Evolutionary conservation across 192 early-diverging fungal genomes (phyloP).

Genomic region (Jimgerdemannia lactiflua): DNA sequence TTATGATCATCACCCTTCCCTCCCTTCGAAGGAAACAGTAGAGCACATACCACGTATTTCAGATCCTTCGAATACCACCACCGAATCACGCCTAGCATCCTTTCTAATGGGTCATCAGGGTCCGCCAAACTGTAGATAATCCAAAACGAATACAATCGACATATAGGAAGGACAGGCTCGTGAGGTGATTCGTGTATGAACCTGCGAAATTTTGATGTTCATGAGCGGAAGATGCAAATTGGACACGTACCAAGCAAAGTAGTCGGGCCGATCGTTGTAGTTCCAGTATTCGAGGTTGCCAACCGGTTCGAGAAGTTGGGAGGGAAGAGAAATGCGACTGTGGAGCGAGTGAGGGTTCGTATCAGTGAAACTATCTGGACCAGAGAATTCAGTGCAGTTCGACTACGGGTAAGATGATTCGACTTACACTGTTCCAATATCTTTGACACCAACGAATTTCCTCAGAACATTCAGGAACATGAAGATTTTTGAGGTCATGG

Average conservation of each 20-base stretch:
- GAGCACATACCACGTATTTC: slow-evolving; percentile 42
- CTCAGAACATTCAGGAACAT: slow-evolving; percentile 56
- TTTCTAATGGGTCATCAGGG: slow-evolving; percentile 57
- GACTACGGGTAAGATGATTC: too few relatives aligned
- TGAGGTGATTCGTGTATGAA: not conserved
- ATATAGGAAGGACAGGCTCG: not conserved
- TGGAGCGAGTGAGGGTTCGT: slow-evolving; percentile 5
- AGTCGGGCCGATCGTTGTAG: slow-evolving; percentile 75
- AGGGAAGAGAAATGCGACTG: slow-evolving; percentile 66
- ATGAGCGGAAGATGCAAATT: not conserved
- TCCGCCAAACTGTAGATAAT: slow-evolving; percentile 48
- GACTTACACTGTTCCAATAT: slow-evolving; percentile 48
- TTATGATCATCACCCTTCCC: not conserved
- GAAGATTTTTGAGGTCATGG: slow-evolving; percentile 40
- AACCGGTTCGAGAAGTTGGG: slow-evolving; percentile 66
- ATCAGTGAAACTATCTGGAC: not conserved
- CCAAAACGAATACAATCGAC: not conserved
- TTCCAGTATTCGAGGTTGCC: slow-evolving; percentile 78
- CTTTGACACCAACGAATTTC: slow-evolving; percentile 68
- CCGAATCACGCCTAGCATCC: slow-evolving; percentile 65
- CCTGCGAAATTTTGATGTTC: not conserved
- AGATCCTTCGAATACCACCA: slow-evolving; percentile 75
- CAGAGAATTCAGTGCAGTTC: too few relatives aligned
- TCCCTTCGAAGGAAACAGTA: not conserved
- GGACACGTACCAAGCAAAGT: slow-evolving; percentile 45